phyloP scores from a whole-genome alignment of 495 filamentous ascomycete genomes.

The Neurospora sp. region DNA sequence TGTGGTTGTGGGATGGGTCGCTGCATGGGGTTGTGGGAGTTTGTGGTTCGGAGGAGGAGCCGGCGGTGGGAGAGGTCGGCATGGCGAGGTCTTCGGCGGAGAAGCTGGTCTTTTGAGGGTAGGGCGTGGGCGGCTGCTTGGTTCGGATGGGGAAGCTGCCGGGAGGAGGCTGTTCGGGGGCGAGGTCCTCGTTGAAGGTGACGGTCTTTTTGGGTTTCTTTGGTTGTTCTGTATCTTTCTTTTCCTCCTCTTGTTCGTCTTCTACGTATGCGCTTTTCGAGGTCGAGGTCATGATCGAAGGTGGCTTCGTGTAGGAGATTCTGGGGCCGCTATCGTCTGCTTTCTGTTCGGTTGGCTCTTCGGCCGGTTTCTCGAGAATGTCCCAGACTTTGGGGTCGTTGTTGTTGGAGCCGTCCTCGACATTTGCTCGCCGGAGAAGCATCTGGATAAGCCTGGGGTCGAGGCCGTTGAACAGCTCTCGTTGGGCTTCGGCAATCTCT shows the following conservation, averaged over 20 bases:
- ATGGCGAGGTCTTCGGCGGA: slow-evolving; percentile 18
- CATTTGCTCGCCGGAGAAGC: slow-evolving; percentile 67
- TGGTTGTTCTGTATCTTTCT: neutral
- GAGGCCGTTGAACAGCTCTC: slow-evolving; percentile 61
- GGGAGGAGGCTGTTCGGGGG: slow-evolving; percentile 9
- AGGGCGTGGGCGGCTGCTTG: slow-evolving; percentile 12
- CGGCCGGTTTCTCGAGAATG: slow-evolving; percentile 11
- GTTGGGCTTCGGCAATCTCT: slow-evolving; percentile 68
- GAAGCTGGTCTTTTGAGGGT: slow-evolving; percentile 12
- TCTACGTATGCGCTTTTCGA: slow-evolving; percentile 1
- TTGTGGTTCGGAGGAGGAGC: slow-evolving; percentile 45
- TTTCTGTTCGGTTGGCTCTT: neutral
- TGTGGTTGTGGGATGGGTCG: slow-evolving; percentile 29
- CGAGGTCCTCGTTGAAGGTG: slow-evolving; percentile 18
- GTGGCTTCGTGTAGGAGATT: neutral
- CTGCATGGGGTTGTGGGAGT: slow-evolving; percentile 33
- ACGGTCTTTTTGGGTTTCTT: slow-evolving; percentile 20
- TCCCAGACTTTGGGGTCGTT: neutral
- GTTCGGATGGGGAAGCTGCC: slow-evolving; percentile 17
- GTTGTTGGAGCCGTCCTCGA: slow-evolving; percentile 45
- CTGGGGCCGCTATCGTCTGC: neutral
- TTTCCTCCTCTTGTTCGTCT: neutral
- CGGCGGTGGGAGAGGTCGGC: slow-evolving; percentile 3
- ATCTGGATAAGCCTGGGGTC: slow-evolving; percentile 62
- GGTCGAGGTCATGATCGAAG: neutral